phyloP scores from a whole-genome alignment of 2,329 filamentous ascomycete genomes.

The Fusarium sp. region DNA sequence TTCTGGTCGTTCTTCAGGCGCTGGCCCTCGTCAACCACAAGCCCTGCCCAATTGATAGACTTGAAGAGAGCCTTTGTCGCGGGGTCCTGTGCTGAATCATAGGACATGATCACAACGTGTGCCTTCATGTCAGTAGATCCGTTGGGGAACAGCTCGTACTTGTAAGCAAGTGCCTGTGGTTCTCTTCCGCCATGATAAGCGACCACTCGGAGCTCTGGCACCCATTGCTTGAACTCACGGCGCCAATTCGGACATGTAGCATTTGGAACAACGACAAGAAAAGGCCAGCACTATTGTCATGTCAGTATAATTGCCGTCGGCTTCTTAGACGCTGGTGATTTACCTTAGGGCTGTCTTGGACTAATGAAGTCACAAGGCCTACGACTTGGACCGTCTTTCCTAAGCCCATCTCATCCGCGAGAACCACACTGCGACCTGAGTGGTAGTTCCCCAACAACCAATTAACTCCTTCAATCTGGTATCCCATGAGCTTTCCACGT shows the following conservation, averaged over 20 bases:
- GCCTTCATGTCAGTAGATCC: constrained; percentile 76
- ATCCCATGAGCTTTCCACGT: constrained; percentile 88
- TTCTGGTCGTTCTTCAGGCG: constrained; percentile 93
- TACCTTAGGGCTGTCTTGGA: constrained; percentile 69
- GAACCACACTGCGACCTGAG: constrained; percentile 82
- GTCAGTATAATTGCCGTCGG: constrained; percentile 21
- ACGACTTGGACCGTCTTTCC: constrained; percentile 98
- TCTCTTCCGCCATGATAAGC: constrained; percentile 85
- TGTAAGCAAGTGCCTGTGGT: constrained; percentile 79
- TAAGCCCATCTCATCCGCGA: constrained; percentile 98
- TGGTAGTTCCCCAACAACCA: constrained; percentile 96
- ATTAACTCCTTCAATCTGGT: constrained; percentile 92
- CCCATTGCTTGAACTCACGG: constrained; percentile 94
- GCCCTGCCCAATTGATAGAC: constrained; percentile 81
- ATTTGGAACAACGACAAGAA: constrained; percentile 92
- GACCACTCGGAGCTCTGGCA: constrained; percentile 86
- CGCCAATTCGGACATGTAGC: constrained; percentile 98
- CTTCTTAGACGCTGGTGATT: not conserved
- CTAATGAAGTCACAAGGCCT: constrained; percentile 78
- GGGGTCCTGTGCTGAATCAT: constrained; percentile 85
- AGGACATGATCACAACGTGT: constrained; percentile 94
- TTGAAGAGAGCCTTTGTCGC: constrained; percentile 73
- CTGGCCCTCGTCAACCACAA: constrained; percentile 96
- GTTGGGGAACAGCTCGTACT: constrained; percentile 85
- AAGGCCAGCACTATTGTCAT: constrained; percentile 77